Evolutionary conservation across 352 stramenopile species (phyloP).

Genomic region (Phytopythium ostracodes): DNA sequence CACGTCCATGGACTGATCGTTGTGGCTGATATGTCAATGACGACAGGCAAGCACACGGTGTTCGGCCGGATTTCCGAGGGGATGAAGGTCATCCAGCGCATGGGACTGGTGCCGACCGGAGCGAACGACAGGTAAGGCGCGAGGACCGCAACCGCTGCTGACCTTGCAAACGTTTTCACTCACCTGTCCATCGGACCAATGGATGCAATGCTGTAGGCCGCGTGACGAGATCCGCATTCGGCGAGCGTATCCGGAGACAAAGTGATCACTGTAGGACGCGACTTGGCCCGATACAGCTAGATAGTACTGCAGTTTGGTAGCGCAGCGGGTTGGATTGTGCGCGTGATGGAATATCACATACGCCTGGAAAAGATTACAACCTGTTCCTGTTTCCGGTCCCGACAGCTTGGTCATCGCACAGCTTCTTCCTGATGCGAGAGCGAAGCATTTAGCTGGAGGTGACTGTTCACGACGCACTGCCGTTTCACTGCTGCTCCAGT

Average conservation of each 20-base stretch:
- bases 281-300: not conserved
- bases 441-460: not conserved
- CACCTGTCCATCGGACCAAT: not conserved
- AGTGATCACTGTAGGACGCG: constrained; percentile 6
- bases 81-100: constrained; percentile 92
- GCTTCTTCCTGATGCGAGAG: not conserved
- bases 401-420: not conserved
- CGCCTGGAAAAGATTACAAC: not conserved
- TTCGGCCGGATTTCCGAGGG: constrained; percentile 90
- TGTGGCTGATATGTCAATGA: not conserved
- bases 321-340: not conserved
- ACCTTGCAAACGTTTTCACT: not conserved
- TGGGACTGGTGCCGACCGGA: constrained; percentile 87
- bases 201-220: constrained; percentile 30
- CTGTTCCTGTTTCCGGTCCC: too few relatives aligned
- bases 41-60: constrained; percentile 89
- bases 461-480: not conserved
- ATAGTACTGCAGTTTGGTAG: not conserved
- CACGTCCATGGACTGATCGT: not conserved
- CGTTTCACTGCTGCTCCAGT: not conserved
- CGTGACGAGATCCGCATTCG: constrained; percentile 78
- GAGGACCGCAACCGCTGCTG: not conserved
- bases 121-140: constrained; percentile 76
- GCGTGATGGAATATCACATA: not conserved
- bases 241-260: constrained; percentile 54